Conservation (phyloP, 352 stramenopile species). For the Pythium chondricola region DNA sequence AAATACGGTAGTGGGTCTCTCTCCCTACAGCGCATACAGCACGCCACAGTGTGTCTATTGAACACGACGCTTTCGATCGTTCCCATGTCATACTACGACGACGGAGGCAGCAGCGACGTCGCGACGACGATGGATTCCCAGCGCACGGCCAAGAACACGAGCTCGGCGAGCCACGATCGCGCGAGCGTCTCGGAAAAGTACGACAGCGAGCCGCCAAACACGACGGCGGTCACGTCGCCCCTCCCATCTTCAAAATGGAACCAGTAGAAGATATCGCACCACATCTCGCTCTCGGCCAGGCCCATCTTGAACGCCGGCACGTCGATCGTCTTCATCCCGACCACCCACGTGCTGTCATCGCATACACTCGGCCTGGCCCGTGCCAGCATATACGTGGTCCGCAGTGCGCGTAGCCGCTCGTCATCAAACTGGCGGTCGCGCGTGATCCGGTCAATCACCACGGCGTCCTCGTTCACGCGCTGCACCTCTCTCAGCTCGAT, state of each 20-base stretch:
- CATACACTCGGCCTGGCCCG: constrained; percentile 11
- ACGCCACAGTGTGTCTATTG: too few relatives aligned
- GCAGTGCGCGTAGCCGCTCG: constrained; percentile 26
- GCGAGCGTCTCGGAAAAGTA: constrained; percentile 48
- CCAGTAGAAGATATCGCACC: constrained; percentile 69
- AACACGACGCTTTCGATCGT: too few relatives aligned
- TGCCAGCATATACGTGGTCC: constrained; percentile 47
- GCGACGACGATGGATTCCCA: constrained; percentile 46
- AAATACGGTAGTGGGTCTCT: too few relatives aligned
- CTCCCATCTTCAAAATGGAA: constrained; percentile 31
- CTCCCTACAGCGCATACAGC: too few relatives aligned
- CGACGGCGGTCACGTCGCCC: constrained; percentile 2
- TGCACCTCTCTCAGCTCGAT: constrained; percentile 39
- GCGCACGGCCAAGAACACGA: constrained; percentile 52
- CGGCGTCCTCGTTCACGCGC: constrained; percentile 30
- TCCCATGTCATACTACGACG: too few relatives aligned
- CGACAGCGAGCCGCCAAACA: constrained; percentile 47
- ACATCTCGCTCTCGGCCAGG: constrained; percentile 35
- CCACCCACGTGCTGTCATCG: constrained; percentile 20
- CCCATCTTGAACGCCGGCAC: constrained; percentile 34
- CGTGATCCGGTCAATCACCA: constrained; percentile 47
- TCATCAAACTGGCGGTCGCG: constrained; percentile 21
- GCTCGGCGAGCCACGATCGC: constrained; percentile 38
- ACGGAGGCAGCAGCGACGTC: constrained; percentile 33
- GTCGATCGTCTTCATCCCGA: constrained; percentile 64